Evolutionary conservation across 208 protist genomes (phyloP).

Genomic region (Leishmania tarentolae): DNA sequence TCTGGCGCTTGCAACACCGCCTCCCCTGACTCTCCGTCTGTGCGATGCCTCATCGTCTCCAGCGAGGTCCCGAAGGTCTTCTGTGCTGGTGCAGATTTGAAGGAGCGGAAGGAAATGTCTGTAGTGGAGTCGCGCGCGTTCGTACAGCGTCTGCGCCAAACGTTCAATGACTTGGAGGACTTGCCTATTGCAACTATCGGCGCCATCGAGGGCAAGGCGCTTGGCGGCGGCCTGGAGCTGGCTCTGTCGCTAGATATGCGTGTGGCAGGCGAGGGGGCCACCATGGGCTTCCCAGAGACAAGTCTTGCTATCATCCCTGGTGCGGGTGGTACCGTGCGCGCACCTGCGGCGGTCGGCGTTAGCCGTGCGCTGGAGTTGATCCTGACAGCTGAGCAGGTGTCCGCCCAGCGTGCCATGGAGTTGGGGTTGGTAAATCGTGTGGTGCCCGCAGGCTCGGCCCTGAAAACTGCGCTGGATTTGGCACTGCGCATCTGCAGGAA

Average conservation of each 20-base stretch:
- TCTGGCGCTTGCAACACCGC: slow-evolving; percentile 1
- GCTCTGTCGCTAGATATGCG: slow-evolving; percentile 86
- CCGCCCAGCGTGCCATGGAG: slow-evolving; percentile 49
- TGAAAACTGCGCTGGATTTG: slow-evolving; percentile 39
- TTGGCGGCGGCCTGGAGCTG: slow-evolving; percentile 92
- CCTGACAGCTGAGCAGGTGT: slow-evolving; percentile 75
- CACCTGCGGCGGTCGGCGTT: slow-evolving; percentile 83
- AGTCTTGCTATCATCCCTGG: slow-evolving; percentile 93
- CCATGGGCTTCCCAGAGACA: slow-evolving; percentile 88
- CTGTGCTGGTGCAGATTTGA: slow-evolving; percentile 80
- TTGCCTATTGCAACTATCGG: slow-evolving; percentile 83
- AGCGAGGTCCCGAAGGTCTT: slow-evolving; percentile 76
- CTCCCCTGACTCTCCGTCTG: slow-evolving; percentile 5
- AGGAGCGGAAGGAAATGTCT: slow-evolving; percentile 67
- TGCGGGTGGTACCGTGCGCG: slow-evolving; percentile 89
- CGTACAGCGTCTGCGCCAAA: slow-evolving; percentile 62
- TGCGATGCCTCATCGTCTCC: slow-evolving; percentile 66
- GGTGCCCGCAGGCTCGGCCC: slow-evolving; percentile 43
- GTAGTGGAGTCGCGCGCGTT: slow-evolving; percentile 67
- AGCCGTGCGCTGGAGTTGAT: slow-evolving; percentile 89
- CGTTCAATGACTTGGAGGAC: slow-evolving; percentile 78
- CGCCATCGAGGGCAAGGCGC: slow-evolving; percentile 84
- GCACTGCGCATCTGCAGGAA: slow-evolving; percentile 58
- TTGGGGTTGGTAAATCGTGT: slow-evolving; percentile 81
- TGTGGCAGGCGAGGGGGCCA: slow-evolving; percentile 48